A percentile compares a stretch with the other conserved stretches of the same genome.
Conservation (phyloP, 106 monocot species). For the Agapanthus africanus region DNA sequence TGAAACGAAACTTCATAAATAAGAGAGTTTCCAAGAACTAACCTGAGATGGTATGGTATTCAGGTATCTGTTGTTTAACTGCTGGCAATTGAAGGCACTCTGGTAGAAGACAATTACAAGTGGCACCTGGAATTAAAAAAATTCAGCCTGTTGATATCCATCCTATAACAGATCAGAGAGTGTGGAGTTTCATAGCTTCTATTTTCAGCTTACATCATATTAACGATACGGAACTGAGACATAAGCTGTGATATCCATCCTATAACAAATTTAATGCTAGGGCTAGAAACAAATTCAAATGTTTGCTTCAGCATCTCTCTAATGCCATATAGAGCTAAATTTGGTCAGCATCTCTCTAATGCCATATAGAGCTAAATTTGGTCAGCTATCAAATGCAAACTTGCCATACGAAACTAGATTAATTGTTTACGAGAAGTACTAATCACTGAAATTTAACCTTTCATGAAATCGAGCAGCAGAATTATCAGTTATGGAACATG, state of each 20-base stretch:
- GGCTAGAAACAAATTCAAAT: background rate
- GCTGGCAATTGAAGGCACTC: conserved; percentile 65
- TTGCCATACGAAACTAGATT: too few species aligned
- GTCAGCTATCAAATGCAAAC: too few species aligned
- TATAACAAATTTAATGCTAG: background rate
- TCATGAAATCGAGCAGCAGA: background rate
- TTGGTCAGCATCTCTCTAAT: background rate
- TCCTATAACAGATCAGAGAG: too few species aligned
- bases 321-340: background rate
- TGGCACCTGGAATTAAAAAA: conserved; percentile 75
- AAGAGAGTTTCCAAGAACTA: background rate
- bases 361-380: background rate
- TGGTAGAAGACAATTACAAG: conserved; percentile 88
- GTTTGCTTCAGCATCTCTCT: conserved; percentile 1
- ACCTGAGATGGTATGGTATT: conserved; percentile 76
- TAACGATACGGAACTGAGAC: background rate
- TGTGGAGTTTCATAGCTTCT: too few species aligned
- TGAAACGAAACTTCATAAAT: background rate
- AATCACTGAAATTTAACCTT: background rate
- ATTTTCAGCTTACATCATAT: background rate
- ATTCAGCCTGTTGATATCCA: too few species aligned
- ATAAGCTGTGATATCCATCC: background rate
- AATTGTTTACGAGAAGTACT: background rate
- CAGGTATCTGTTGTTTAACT: conserved; percentile 55
- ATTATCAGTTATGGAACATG: background rate